Evolutionary conservation across 305 asterid genomes (phyloP), one percentile per base, ranked within the genome.

Genomic region (Fraxinus xanthoxyloides): DNA sequence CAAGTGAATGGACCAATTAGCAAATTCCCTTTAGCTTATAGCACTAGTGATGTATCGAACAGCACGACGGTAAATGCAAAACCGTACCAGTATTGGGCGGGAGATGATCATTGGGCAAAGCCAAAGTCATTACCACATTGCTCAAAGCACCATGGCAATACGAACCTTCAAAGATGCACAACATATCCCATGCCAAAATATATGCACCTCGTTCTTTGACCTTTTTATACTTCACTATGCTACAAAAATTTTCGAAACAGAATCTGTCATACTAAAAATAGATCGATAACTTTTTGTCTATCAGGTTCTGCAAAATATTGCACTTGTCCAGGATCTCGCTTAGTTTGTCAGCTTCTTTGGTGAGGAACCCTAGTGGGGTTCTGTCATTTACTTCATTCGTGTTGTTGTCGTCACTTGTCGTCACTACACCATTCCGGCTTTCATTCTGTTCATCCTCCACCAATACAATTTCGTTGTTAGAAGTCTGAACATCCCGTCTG

Each of bases 271-370:
- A 32, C 48, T 31, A 87, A 79, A 91, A 91, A 80, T 90, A 93
- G 80, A 91, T 38, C 0, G 95, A 89, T 85, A 97, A 82, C 82
- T 88, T 94, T 80, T 91, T 75, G 38, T 92, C 97, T 65, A 89
- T 94, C 90, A 34, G 77, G 84, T 87, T 85, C 88, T 94, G 99
- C 87, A 91, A 79, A 74, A 91, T 82, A 75, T 87, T 91, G 87
- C 97, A 93, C 88, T 82, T 91, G 32, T 89, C 90, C 80, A 92
- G 84, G 89, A 94, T 82, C 48, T 92, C 82, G 12, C 90, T 87
- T 36, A 97, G 82, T 81, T 19, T 89, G 72, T 88, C 87, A 34
- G 89, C 89, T 74, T 86, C 79, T 79, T 85, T 86, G 13, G 81
- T 5, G 15, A 83, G 72, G 51, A 65, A 30, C 81, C 46, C 32